phyloP scores from a whole-genome alignment of 306 rosid genomes.

The Vicia villosa region DNA sequence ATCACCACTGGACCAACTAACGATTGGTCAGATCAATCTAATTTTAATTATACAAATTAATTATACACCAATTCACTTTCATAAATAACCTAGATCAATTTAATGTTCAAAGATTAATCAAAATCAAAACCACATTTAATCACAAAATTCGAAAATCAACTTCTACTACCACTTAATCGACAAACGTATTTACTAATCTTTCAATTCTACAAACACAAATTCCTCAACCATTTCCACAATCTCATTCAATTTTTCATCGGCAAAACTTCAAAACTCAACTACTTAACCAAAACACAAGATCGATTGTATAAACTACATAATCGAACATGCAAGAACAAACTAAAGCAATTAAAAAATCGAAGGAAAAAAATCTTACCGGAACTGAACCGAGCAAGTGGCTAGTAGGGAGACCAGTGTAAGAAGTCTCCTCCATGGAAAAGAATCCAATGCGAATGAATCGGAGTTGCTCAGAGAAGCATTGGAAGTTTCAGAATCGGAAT shows the following conservation, averaged over 20 bases:
- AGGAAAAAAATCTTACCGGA: constrained; percentile 55
- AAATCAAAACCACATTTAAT: constrained; percentile 21
- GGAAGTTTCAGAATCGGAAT: background rate
- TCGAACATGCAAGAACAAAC: background rate
- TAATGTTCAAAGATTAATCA: background rate
- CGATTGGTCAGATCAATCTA: background rate
- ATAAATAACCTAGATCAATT: background rate
- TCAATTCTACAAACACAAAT: background rate
- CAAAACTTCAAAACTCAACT: constrained; percentile 3
- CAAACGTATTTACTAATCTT: constrained; percentile 7
- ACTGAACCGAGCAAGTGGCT: constrained; percentile 99
- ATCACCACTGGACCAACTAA: too few relatives aligned
- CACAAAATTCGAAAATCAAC: background rate
- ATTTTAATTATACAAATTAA: background rate
- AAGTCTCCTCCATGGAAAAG: constrained; percentile 66
- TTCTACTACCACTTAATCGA: background rate
- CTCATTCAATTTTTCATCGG: background rate
- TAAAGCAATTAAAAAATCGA: background rate
- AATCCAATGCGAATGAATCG: constrained; percentile 10
- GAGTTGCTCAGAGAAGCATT: constrained; percentile 25
- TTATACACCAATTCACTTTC: background rate
- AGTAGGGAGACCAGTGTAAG: constrained; percentile 76
- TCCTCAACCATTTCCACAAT: constrained; percentile 3
- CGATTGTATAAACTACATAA: background rate
- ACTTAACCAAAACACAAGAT: background rate